A percentile compares a stretch with the other conserved stretches of the same genome.
phyloP scores from a whole-genome alignment of 805 yeast genomes.

The Saturnispora galanensis region DNA sequence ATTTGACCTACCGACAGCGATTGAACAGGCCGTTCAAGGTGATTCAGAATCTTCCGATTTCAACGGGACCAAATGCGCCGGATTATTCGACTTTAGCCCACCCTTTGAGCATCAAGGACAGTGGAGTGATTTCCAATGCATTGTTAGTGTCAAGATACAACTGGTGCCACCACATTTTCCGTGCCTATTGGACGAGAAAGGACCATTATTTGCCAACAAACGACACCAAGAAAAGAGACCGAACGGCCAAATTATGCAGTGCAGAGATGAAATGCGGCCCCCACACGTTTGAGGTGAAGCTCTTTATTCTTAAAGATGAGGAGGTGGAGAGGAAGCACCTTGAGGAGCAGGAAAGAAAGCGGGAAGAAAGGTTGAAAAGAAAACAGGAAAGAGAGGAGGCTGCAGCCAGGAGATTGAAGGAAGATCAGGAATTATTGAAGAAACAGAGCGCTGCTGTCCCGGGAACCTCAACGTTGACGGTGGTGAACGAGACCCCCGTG shows the following conservation, averaged over 20 bases:
- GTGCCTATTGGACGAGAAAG: conserved; percentile 56
- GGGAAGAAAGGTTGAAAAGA: conserved; percentile 24
- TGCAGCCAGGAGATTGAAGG: conserved; percentile 11
- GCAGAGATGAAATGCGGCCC: conserved; percentile 70
- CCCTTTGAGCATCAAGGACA: conserved; percentile 62
- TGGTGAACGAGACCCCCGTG: background rate
- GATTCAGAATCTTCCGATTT: conserved; percentile 57
- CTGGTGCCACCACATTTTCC: conserved; percentile 62
- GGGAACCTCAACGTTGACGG: too few species aligned
- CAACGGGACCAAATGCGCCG: conserved; percentile 39
- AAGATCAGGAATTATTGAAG: conserved; percentile 3
- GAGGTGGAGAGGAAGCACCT: conserved; percentile 39
- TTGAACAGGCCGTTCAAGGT: conserved; percentile 52
- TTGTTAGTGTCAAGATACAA: conserved; percentile 62
- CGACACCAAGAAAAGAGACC: conserved; percentile 47
- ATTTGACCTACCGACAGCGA: conserved; percentile 22
- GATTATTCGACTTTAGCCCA: conserved; percentile 51
- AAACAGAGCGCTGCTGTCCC: background rate
- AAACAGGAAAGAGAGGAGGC: conserved; percentile 24
- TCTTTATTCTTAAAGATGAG: conserved; percentile 82
- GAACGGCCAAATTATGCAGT: conserved; percentile 82
- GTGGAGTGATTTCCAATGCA: conserved; percentile 64
- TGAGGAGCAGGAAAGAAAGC: conserved; percentile 24
- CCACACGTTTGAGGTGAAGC: conserved; percentile 63
- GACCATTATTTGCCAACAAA: conserved; percentile 38